Evolutionary conservation across 2,329 filamentous ascomycete genomes (phyloP).

Genomic region (Coniochaeta ligniaria): DNA sequence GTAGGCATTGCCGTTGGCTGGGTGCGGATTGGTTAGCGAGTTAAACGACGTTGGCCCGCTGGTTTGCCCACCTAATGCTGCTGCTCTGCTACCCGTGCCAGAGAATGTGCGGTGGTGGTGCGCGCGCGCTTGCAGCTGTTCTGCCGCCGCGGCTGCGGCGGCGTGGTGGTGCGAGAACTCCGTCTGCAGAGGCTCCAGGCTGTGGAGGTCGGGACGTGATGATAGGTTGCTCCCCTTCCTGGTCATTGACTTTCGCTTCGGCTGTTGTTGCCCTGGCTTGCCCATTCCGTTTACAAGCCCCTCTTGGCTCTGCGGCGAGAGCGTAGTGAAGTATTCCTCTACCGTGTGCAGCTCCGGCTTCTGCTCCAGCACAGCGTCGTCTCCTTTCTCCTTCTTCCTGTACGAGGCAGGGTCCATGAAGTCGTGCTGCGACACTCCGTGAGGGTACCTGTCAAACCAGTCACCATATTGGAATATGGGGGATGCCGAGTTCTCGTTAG

Average conservation of each 20-base stretch:
- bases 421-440: conserved; percentile 79
- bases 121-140: conserved; percentile 25
- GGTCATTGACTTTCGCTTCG: conserved; percentile 30
- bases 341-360: conserved; percentile 88
- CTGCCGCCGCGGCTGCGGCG: conserved; percentile 26
- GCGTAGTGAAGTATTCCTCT: conserved; percentile 83
- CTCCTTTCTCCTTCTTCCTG: conserved; percentile 66
- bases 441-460: conserved; percentile 93
- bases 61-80: conserved; percentile 29
- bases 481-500: conserved; percentile 40
- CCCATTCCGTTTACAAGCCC: conserved; percentile 12
- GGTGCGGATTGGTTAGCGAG: conserved; percentile 31
- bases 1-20: conserved; percentile 32
- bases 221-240: conserved; percentile 26
- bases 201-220: conserved; percentile 25
- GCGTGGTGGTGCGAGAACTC: conserved; percentile 22
- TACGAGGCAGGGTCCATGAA: conserved; percentile 68
- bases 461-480: conserved; percentile 91
- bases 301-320: conserved; percentile 55
- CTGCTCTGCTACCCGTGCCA: conserved; percentile 12
- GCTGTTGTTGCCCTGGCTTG: conserved; percentile 15
- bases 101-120: conserved; percentile 37
- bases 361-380: conserved; percentile 84
- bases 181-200: conserved; percentile 30
- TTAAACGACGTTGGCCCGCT: conserved; percentile 32